Base-by-base conservation (phyloP, 768 basidiomycete species). In the Xerocomellus chrysenteron region DNA sequence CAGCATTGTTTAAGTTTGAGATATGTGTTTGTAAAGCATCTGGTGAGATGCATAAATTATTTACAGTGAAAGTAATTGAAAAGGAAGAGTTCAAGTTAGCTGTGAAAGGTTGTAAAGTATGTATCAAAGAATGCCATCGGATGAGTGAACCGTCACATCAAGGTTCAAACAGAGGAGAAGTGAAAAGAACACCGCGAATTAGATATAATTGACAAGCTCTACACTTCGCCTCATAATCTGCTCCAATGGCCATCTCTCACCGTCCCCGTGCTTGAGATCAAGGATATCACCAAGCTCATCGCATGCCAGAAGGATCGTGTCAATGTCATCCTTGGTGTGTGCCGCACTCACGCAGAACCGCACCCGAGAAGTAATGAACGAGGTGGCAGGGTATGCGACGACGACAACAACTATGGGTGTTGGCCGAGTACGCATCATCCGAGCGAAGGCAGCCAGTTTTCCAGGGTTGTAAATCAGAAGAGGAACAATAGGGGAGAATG, bases 291-390 rank as follows among this genome's bases (percentile, higher is more conserved):
- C 97, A 58, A 98, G 78, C 73, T 97, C 95, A 71, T 97, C 93
- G 65, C 88, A 92, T 9, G 96, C 95, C 42, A 81, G 75, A 47
- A 99, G 78, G 30, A 98, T 75, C 13, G 76, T 75, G 75, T 99
- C 97, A 55, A 98, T 85, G 67, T 99, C 97, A 63, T 94, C 90
- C 77, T 99, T 99, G 54, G 95, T 98, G 79, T 99, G 97, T 47
- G 94, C 78, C 12, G 96, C 90, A 55, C 90, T 93, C 16, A 98
- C 80, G 68, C 97, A 98, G 80, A 98, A 97, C 65, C 97, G 80
- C 51, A 94, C 92, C 30, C 97, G 83, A 43, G 85, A 82, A 11
- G 92, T 92, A 58, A 94, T 85, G 40, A 98, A 82, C 16, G 94
- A 86, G 28, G 94, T 97, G 1, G 94, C 94, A 8, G 88, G 90